Evolutionary conservation across 2,329 filamentous ascomycete genomes (phyloP), one percentile per base, ranked within the genome.

Genomic region (Nigrospora sphaerica): DNA sequence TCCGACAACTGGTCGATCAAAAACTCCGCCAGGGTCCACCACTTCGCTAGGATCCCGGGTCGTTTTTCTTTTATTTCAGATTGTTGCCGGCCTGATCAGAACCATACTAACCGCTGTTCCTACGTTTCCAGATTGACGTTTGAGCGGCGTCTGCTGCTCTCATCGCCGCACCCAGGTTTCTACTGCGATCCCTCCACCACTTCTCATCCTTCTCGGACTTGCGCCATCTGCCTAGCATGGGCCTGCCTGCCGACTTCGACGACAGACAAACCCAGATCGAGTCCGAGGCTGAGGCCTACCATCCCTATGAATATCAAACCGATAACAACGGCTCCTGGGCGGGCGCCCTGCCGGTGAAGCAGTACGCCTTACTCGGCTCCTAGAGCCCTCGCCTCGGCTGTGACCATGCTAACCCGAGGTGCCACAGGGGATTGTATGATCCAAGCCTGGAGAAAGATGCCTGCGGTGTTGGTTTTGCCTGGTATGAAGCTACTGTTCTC

Each of bases 381-480:
- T 2, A 28, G 23, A 6, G 23, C 19, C 34, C 13, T 14, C 32
- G 12, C 19, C 13, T 12, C 39, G 43, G 43, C 12, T 33, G 28
- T 17, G 7, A 31, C 14, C 11, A 19, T 37, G 45, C 55, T 60
- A 42, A 61, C 48, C 7, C 35, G 18, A 32, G 32, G 35, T 32
- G 12, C 14, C 46, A 39, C 46, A 78, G 75, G 64, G 93, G 92
- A 78, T 82, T 98, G 44, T 98, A 98, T 67, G 91, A 97, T 73
- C 93, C 93, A 53, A 83, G 85, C 67, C 82, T 95, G 54, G 93
- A 97, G 73, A 97, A 97, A 71, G 93, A 98, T 91, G 91, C 93
- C 57, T 98, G 93, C 65, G 93, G 93, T 87, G 93, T 98, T 62
- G 93, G 93, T 67, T 98, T 98, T 71, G 89, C 92, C 70, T 95